These are phyloP conservation scores for Megacollybia marginata DNA, from an alignment of 768 basidiomycete genomes.

Conservation along the genomic window DNA sequence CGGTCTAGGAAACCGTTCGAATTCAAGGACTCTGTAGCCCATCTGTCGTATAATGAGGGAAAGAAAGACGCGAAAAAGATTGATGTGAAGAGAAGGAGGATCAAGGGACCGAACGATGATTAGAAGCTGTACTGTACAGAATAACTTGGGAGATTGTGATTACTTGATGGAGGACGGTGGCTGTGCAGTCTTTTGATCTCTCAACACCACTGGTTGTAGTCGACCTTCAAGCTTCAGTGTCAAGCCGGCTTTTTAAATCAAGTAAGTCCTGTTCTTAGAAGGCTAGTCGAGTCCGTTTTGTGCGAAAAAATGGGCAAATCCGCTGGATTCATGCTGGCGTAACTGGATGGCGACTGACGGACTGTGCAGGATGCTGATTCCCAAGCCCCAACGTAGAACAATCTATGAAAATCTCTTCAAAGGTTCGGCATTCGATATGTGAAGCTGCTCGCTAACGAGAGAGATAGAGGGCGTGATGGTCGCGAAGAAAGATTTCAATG, in stretches of 20 bases:
- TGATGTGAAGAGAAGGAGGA: constrained; percentile 14
- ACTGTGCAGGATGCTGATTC: constrained; percentile 80
- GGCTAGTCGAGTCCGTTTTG: too few species aligned
- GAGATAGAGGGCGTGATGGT: constrained; percentile 90
- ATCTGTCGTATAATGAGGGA: constrained; percentile 21
- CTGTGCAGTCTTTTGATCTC: too few species aligned
- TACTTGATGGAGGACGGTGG: too few species aligned
- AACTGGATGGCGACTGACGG: not conserved
- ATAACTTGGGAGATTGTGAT: too few species aligned
- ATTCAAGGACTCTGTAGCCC: constrained; percentile 10
- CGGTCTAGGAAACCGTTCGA: constrained; percentile 8
- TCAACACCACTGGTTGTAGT: too few species aligned
- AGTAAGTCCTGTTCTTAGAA: too few species aligned
- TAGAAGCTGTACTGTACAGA: too few species aligned
- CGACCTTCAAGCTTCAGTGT: too few species aligned
- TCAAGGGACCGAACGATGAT: constrained; percentile 11
- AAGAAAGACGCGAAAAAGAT: constrained; percentile 21
- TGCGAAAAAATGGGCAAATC: not conserved
- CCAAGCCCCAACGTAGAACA: constrained; percentile 87
- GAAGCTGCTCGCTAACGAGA: not conserved
- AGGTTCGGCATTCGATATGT: constrained; percentile 43
- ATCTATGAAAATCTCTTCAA: constrained; percentile 99
- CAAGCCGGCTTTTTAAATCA: too few species aligned
- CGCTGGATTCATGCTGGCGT: not conserved
- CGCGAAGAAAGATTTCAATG: constrained; percentile 99